Base-by-base conservation (phyloP, 2,329 filamentous ascomycete genomes). In the Aspergillus unguis region DNA sequence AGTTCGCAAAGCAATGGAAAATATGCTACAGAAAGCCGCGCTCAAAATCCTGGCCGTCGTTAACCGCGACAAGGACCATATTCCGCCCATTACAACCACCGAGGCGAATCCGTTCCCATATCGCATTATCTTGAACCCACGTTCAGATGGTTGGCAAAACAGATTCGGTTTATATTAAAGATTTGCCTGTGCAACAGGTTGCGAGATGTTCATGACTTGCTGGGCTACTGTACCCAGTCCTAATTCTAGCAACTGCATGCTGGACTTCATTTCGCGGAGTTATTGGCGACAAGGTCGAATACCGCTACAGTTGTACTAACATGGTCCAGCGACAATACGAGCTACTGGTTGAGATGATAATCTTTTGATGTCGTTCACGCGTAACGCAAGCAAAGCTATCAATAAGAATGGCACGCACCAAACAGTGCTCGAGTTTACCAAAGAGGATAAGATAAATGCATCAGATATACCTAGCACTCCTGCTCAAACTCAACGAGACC, bases 41-140 rank as follows among this genome's bases (percentile, higher is more conserved):
- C 84, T 95, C 78, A 95, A 96, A 74, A 92, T 96, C 63, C 84
- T 96, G 62, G 86, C 85, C 57, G 87, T 89, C 49, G 91, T 90
- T 64, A 95, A 95, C 73, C 78, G 83, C 47, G 88, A 96, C 72
- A 95, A 95, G 70, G 90, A 95, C 65, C 94, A 97, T 71, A 97
- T 99, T 60, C 94, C 94, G 1, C 94, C 92, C 46, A 97, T 97
- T 64, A 96, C 91, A 6, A 94, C 91, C 25, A 91, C 86, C 67
- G 90, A 92, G 57, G 79, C 88, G 44, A 97, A 97, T 70, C 92
- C 94, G 0, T 99, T 97, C 66, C 92, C 92, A 0, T 97, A 95
- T 73, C 87, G 92, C 71, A 95, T 97, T 67, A 82, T 87, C 56
- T 84, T 97, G 54, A 94, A 95, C 67, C 90, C 90, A 52, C 90